Base-by-base conservation (phyloP, 2,329 filamentous ascomycete species). In the Pseudogymnoascus sp. region DNA sequence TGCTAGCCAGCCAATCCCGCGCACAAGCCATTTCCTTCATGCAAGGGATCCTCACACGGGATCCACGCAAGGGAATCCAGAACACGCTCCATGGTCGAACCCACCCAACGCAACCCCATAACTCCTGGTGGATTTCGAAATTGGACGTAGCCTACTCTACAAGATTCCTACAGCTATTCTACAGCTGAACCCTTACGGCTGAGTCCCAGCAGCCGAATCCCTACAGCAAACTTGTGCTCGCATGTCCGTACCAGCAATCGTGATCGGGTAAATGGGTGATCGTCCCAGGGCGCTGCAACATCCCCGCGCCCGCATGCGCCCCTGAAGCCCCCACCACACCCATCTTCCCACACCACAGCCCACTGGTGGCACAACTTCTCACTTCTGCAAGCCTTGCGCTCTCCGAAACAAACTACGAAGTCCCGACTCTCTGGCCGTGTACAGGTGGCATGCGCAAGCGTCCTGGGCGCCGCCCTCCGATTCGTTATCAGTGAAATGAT, bases 21-120 rank as follows among this genome's bases (percentile, higher is more conserved):
- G 29, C 29, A 57, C 51, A 57, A 34, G 3, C n/a, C 29, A 57
- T 57, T 57, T 26, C 10, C n/a, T 21, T 18, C 26, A 18, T 34
- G 29, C 51, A 57, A 21, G 51, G 29, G 51, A 57, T 57, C 51
- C 29, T 57, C 26, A 10, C 51, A 14, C 51, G 29, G 29, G 51
- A 34, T 57, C 51, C 51, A 57, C 51, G 51, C 51, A 57, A 57
- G 51, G 29, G 29, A 57, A 57, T 57, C 29, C 51, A 57, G 51
- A 57, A 21, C 29, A 57, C 5, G 51, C n/a, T 34, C 51, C 5
- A n/a, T 7, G 18, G n/a, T 57, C 11, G 10, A 57, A 34, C 29
- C 51, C 26, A 57, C 26, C n/a, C 26, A 57, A 21, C n/a, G 29
- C 14, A 34, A 34, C 51, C 51, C 29, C 51, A 57, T 12, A 34